A percentile compares a stretch with the other conserved stretches of the same genome.
These are phyloP conservation scores for Russula vinacea DNA, from an alignment of 768 basidiomycete genomes.

Conservation along the genomic window DNA sequence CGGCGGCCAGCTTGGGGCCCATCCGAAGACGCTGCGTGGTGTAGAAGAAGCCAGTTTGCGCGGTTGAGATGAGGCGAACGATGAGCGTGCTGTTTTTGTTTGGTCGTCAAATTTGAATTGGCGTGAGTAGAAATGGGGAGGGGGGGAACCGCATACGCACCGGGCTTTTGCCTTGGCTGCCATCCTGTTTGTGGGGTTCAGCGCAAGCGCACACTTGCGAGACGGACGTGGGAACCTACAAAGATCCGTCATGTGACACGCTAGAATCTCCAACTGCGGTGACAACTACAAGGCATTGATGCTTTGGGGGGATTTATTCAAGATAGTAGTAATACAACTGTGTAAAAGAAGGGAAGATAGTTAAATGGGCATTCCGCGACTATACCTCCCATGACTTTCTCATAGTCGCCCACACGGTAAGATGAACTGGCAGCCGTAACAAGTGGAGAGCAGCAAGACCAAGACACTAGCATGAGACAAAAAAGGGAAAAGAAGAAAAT, in stretches of 20 bases:
- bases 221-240: not conserved
- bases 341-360: not conserved
- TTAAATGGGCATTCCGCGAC: conserved; percentile 14
- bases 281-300: not conserved
- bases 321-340: conserved; percentile 25
- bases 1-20: conserved; percentile 78
- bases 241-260: not conserved
- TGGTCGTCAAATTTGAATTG: too few species aligned
- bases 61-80: conserved; percentile 85
- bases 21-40: conserved; percentile 71
- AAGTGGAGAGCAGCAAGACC: conserved; percentile 1
- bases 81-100: conserved; percentile 64
- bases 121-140: not conserved
- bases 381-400: conserved; percentile 2
- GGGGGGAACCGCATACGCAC: conserved; percentile 36
- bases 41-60: conserved; percentile 90
- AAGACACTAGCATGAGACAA: not conserved
- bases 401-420: conserved; percentile 9
- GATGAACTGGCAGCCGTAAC: conserved; percentile 5
- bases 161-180: conserved; percentile 61
- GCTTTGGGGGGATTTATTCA: conserved; percentile 3
- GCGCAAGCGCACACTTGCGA: not conserved
- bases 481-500: not conserved
- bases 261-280: too few species aligned
- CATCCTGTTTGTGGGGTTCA: conserved; percentile 39